Evolutionary conservation across 805 yeast species (phyloP), one percentile per base, ranked within the genome.

Genomic region (Tetrapisispora nanseiensis): DNA sequence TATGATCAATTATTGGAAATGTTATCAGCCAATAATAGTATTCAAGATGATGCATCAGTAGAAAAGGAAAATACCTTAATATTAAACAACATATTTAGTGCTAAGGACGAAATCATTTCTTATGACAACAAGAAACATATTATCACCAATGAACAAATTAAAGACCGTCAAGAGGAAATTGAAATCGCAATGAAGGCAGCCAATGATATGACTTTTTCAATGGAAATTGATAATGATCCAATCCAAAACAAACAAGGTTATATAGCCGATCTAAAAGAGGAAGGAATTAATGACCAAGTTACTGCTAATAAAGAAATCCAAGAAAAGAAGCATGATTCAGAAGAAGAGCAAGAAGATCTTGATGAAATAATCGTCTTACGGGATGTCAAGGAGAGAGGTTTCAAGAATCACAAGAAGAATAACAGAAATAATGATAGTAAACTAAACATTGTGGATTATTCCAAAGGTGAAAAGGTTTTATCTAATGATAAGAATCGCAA

Each of bases 301-400:
- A 3, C 30, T 23, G 15, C n/a, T n/a, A n/a, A n/a, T n/a, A n/a
- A n/a, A n/a, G n/a, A n/a, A n/a, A n/a, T n/a, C n/a, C n/a, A n/a
- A n/a, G n/a, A n/a, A n/a, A 4, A 24, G 4, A 12, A 23, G 2
- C 13, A 4, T 3, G 16, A 20, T 3, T 13, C 5, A 6, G 22
- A 15, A 7, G 41, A 33, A 9, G 32, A 39, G 24, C 19, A 23
- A 15, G 60, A 56, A 29, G 56, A 54, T 44, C 42, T 47, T 36
- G 63, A 66, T 42, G 75, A 71, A 40, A 53, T 73, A 18, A 61
- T 72, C 20, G 65, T 72, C 1, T 55, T 73, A 38, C 65, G 66
- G 34, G 60, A 54, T 31, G 48, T 45, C 10, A 53, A 42, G 38
- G 46, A 44, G 15, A 54, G 46, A 40, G 42, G 42, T 28, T 42